Conservation (phyloP, 495 filamentous ascomycete genomes). For the Penicillium taxi region DNA sequence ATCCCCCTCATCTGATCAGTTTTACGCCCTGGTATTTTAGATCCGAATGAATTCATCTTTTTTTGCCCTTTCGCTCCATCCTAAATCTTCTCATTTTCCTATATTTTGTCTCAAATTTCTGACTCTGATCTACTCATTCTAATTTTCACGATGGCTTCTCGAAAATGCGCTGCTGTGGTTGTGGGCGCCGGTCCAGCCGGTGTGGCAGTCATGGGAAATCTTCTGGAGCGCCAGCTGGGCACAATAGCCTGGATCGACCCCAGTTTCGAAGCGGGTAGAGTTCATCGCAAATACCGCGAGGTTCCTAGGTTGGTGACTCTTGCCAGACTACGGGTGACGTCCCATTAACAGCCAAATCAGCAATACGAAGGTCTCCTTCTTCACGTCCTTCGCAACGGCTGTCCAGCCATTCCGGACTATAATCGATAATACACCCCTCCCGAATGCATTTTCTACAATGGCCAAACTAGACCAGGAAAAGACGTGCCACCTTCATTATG, state of each 20-base stretch:
- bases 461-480: slow-evolving; percentile 46
- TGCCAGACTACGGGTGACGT: background rate
- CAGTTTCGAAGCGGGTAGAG: slow-evolving; percentile 42
- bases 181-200: slow-evolving; percentile 52
- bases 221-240: slow-evolving; percentile 44
- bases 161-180: slow-evolving; percentile 43
- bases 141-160: slow-evolving; percentile 22
- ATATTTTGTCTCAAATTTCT: too few species aligned
- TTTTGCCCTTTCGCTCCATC: slow-evolving; percentile 2
- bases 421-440: slow-evolving; percentile 34
- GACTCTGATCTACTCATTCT: background rate
- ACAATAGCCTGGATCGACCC: slow-evolving; percentile 50
- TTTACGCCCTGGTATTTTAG: slow-evolving; percentile 14
- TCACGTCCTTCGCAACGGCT: slow-evolving; percentile 44
- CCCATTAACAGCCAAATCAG: slow-evolving; percentile 16
- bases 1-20: slow-evolving; percentile 3
- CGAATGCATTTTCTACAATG: slow-evolving; percentile 46
- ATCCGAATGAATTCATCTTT: slow-evolving; percentile 18
- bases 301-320: slow-evolving; percentile 42
- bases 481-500: slow-evolving; percentile 45
- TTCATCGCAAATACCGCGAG: slow-evolving; percentile 48
- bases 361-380: slow-evolving; percentile 46
- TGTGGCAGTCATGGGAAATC: slow-evolving; percentile 48
- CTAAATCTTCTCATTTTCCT: slow-evolving; percentile 1
- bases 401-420: slow-evolving; percentile 42